Conservation (phyloP, 2,329 filamentous ascomycete genomes). For the Neofusicoccum parvum region DNA sequence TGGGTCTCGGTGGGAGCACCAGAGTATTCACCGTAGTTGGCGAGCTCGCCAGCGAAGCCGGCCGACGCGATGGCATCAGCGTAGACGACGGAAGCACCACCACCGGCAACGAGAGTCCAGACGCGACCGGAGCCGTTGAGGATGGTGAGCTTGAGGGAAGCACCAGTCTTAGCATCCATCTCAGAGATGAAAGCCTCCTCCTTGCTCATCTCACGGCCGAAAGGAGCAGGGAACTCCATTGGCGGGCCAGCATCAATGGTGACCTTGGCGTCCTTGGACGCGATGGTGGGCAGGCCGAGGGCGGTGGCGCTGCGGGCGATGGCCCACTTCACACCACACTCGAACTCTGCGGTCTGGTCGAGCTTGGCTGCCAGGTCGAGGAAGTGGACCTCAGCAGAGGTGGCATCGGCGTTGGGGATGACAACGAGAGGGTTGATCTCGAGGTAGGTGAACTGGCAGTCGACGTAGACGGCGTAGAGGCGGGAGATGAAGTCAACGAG, state of each 20-base stretch:
- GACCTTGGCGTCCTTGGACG: conserved; percentile 69
- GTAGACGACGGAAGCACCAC: conserved; percentile 99
- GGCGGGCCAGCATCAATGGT: conserved; percentile 95
- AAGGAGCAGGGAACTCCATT: conserved; percentile 98
- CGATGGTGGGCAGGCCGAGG: conserved; percentile 74
- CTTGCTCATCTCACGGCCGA: conserved; percentile 97
- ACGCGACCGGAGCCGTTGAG: conserved; percentile 89
- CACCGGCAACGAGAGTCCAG: conserved; percentile 98
- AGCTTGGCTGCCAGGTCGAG: conserved; percentile 98
- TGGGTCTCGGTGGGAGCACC: conserved; percentile 98
- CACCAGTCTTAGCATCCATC: conserved; percentile 98
- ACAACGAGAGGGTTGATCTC: conserved; percentile 99
- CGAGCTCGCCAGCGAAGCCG: conserved; percentile 92
- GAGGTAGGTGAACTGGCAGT: conserved; percentile 99
- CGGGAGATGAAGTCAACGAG: conserved; percentile 98
- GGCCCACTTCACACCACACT: conserved; percentile 99
- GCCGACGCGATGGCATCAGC: conserved; percentile 97
- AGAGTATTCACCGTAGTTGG: conserved; percentile 99
- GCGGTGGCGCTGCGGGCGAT: conserved; percentile 88
- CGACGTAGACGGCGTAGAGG: conserved; percentile 97
- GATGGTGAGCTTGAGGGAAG: conserved; percentile 96
- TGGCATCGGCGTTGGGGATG: conserved; percentile 89
- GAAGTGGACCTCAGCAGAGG: conserved; percentile 95
- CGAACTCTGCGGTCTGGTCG: conserved; percentile 98
- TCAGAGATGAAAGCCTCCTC: conserved; percentile 99